Percentiles rank a stretch among this genome's conserved stretches.
These are phyloP conservation scores for Cladosporium cucumerinum DNA, from an alignment of 2,329 filamentous ascomycete genomes.

Conservation along the genomic window DNA sequence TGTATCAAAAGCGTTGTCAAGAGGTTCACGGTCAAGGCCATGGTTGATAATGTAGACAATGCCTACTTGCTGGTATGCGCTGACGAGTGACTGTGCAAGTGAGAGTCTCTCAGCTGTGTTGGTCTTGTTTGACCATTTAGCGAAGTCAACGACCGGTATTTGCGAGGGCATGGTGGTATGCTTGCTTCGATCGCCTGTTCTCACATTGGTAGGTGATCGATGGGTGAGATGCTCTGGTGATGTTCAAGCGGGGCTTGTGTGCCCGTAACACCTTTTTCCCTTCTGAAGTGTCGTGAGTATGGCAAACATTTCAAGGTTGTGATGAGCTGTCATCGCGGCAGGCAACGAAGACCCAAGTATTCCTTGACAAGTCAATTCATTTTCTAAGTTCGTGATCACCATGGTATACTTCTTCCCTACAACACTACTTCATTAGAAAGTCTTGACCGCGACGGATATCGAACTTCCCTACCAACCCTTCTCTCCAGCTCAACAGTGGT, in stretches of 20 bases:
- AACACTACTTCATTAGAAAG: no score
- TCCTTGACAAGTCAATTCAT: no score
- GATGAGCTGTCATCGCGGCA: background rate
- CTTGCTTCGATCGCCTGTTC: background rate
- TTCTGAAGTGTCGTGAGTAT: background rate
- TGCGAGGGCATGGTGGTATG: background rate
- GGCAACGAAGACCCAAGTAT: no score
- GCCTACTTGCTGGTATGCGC: conserved; percentile 38
- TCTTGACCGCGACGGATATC: no score
- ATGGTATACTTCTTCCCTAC: no score
- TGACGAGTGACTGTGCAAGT: conserved; percentile 36
- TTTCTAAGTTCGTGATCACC: no score
- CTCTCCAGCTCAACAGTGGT: no score
- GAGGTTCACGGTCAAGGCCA: conserved; percentile 32
- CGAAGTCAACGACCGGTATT: conserved; percentile 27
- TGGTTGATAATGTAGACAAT: conserved; percentile 44
- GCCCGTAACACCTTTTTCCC: background rate
- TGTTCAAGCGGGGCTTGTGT: background rate
- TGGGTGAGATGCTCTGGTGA: background rate
- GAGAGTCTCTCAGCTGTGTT: conserved; percentile 1
- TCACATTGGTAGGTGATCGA: background rate
- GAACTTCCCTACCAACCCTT: no score
- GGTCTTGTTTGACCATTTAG: conserved; percentile 17
- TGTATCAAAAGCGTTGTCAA: conserved; percentile 30
- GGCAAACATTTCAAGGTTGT: background rate